Evolutionary conservation across 2,329 filamentous ascomycete genomes (phyloP).

Genomic region (Aspergillus fructus): DNA sequence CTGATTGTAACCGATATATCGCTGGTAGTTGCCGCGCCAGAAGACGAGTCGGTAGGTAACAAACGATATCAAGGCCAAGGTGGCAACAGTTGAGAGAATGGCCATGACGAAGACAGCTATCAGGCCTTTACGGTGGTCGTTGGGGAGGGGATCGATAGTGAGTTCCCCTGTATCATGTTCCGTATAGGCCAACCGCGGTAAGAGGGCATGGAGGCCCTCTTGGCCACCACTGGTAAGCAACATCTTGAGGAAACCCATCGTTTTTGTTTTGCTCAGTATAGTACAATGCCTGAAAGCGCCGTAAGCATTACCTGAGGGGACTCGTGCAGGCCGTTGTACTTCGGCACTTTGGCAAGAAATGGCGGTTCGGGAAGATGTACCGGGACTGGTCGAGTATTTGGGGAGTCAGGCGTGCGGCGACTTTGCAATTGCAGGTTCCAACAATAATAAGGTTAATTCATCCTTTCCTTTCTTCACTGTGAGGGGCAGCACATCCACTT

Average conservation of each 20-base stretch:
- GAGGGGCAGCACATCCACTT: background rate
- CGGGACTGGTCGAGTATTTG: background rate
- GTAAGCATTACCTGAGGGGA: slow-evolving; percentile 12
- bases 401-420: background rate
- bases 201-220: slow-evolving; percentile 18
- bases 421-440: background rate
- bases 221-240: slow-evolving; percentile 15
- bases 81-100: slow-evolving; percentile 48
- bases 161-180: slow-evolving; percentile 7
- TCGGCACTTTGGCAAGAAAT: background rate
- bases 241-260: slow-evolving; percentile 19
- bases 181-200: slow-evolving; percentile 22
- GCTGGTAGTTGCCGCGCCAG: slow-evolving; percentile 49
- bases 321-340: background rate
- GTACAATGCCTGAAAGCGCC: background rate
- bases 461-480: background rate
- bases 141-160: slow-evolving; percentile 37
- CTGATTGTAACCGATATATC: slow-evolving; percentile 55
- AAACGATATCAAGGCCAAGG: slow-evolving; percentile 45
- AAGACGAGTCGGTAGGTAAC: slow-evolving; percentile 53
- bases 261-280: background rate
- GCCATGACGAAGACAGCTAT: slow-evolving; percentile 50
- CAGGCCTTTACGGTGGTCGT: slow-evolving; percentile 40
- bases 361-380: background rate
- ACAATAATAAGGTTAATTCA: background rate